Base-by-base conservation (phyloP, 2,329 filamentous ascomycete genomes). In the Colletotrichum agaves region DNA sequence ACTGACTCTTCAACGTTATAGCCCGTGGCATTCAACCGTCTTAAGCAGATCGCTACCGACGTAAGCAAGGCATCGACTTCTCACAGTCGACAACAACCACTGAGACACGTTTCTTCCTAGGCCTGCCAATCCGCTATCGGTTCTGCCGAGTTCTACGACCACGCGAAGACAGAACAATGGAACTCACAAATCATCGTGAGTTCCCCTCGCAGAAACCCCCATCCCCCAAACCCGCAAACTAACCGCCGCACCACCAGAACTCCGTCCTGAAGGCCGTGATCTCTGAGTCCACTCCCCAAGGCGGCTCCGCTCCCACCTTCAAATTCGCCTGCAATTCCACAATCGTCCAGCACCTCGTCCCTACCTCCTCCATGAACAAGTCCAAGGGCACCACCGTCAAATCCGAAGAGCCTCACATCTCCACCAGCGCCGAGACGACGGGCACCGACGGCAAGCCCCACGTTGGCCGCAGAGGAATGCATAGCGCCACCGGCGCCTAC, bases 241-340 rank as follows among this genome's bases (percentile, higher is more conserved):
- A 52, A 72, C 63, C 37, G 3, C 44, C 33, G 3, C 37, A 17
- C 23, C n/a, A 53, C 63, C 73, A 93, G 91, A 93, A 91, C 83
- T 88, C 85, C 63, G 92, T 95, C 78, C 89, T 96, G 71, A 89
- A 91, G 76, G 86, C 89, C 59, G 85, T 95, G 72, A 93, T 95
- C 79, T 90, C 90, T 72, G 92, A 94, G 77, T 90, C 91, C 57
- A 88, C 87, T 17, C 85, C 88, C 17, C 78, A 85, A 53, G 81
- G 85, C 69, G 82, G 84, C 69, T 80, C 84, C 31, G 83, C 87
- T 27, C 91, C 92, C 5, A 80, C 84, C 15, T 97, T 90, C 88
- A 98, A 98, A 82, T 98, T 95, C 82, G 93, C 94, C 73, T 94
- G 97, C 82, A 98, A 97, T 86, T 97, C 93, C 84, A 98, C 95